phyloP scores from a whole-genome alignment of 352 stramenopile genomes.

The Phytophthora sp. region DNA sequence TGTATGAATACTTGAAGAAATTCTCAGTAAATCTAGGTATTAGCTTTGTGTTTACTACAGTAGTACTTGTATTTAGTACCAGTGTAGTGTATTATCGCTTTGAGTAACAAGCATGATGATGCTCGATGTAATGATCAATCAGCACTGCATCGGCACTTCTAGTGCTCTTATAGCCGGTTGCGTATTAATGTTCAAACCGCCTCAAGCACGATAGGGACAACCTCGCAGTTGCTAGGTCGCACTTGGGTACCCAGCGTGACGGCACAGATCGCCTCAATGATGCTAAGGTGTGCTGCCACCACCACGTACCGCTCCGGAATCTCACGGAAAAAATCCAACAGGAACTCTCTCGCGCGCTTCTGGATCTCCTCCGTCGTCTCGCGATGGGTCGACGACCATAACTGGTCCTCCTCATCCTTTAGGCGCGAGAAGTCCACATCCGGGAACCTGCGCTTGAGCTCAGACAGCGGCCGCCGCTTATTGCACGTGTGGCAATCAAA shows the following conservation, averaged over 20 bases:
- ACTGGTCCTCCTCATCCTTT: constrained; percentile 56
- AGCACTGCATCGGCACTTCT: neutral
- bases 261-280: constrained; percentile 73
- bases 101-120: neutral
- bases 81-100: too few relatives aligned
- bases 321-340: constrained; percentile 57
- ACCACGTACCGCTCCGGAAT: constrained; percentile 67
- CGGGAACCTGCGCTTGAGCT: constrained; percentile 60
- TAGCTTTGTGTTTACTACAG: too few relatives aligned
- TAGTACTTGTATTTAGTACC: too few relatives aligned
- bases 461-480: constrained; percentile 53
- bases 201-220: constrained; percentile 59
- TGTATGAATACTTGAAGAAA: too few relatives aligned
- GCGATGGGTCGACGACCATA: constrained; percentile 64
- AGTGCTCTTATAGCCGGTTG: neutral
- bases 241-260: constrained; percentile 35
- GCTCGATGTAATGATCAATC: neutral
- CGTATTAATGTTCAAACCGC: constrained; percentile 2
- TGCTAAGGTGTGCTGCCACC: constrained; percentile 70
- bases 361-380: constrained; percentile 74
- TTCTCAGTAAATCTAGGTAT: too few relatives aligned
- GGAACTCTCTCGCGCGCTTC: constrained; percentile 51
- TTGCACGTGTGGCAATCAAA: constrained; percentile 78
- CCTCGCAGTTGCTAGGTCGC: constrained; percentile 55
- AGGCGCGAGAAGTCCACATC: constrained; percentile 71